Conservation (phyloP, 2,329 filamentous ascomycete species). For the Colletotrichum sp. region DNA sequence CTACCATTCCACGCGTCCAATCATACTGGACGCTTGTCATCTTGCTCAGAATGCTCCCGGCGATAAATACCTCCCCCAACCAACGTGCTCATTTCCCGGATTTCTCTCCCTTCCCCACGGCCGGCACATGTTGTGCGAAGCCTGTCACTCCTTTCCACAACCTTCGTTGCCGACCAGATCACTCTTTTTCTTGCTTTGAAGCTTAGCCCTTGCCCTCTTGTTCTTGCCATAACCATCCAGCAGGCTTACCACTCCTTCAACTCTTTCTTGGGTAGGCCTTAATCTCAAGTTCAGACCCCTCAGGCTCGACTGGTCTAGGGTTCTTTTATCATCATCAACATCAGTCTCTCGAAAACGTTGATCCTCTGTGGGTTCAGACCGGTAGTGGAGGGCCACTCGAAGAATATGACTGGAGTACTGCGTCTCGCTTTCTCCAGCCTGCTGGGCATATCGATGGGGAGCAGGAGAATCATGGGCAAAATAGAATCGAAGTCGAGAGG, state of each 20-base stretch:
- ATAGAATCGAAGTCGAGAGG: not conserved
- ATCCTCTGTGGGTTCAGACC: conserved; percentile 15
- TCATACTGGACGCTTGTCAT: not conserved
- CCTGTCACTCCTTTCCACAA: conserved; percentile 4
- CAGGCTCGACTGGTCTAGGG: conserved; percentile 6
- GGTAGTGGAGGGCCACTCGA: conserved; percentile 20
- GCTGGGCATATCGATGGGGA: conserved; percentile 17
- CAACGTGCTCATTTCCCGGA: not conserved
- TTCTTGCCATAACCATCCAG: not conserved
- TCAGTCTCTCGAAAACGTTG: conserved; percentile 2
- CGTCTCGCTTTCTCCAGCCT: conserved; percentile 7
- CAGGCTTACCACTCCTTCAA: not conserved
- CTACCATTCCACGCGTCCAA: not conserved
- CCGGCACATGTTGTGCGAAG: conserved; percentile 23
- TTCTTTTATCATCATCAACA: not conserved
- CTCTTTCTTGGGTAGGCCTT: not conserved
- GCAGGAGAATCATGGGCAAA: not conserved
- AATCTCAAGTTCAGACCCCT: conserved; percentile 18
- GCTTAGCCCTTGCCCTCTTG: not conserved
- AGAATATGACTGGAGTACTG: conserved; percentile 11
- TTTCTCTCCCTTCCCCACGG: conserved; percentile 5
- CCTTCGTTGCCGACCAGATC: not conserved
- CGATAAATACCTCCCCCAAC: not conserved
- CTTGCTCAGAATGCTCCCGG: not conserved
- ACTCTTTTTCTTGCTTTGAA: not conserved